Conservation (phyloP, 2,329 filamentous ascomycete species). For the Pseudonectria buxi region DNA sequence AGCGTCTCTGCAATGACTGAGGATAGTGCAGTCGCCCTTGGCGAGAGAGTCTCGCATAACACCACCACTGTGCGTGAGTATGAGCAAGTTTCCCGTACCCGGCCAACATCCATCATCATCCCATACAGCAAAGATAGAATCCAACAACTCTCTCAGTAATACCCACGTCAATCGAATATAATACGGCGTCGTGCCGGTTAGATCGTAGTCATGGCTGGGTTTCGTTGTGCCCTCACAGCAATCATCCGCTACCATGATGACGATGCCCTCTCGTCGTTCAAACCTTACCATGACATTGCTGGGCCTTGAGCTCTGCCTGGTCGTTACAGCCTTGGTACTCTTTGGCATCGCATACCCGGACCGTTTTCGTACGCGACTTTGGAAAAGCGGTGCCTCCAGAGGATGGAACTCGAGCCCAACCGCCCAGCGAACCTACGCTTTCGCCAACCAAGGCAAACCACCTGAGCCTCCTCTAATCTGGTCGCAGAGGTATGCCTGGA, state of each 20-base stretch:
- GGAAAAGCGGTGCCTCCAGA: conserved; percentile 22
- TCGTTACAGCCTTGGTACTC: conserved; percentile 6
- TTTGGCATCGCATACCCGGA: conserved; percentile 20
- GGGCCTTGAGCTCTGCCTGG: conserved; percentile 13
- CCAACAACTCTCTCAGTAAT: not conserved
- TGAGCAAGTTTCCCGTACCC: conserved; percentile 26
- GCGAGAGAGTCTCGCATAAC: no score
- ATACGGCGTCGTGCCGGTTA: no score
- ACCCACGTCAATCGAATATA: not conserved
- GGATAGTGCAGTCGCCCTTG: no score
- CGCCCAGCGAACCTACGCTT: conserved; percentile 22
- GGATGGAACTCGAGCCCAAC: conserved; percentile 26
- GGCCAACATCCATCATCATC: not conserved
- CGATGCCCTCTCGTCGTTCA: not conserved
- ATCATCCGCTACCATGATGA: not conserved
- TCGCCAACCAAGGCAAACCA: conserved; percentile 24
- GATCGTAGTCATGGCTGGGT: no score
- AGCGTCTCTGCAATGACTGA: no score
- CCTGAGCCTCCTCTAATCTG: conserved; percentile 23
- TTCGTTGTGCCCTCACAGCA: not conserved
- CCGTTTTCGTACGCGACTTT: conserved; percentile 17
- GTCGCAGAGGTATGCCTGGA: conserved; percentile 17
- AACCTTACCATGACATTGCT: conserved; percentile 7
- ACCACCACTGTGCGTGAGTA: conserved; percentile 19
- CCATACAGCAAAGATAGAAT: conserved; percentile 1